Conservation (phyloP, 352 stramenopile genomes). For the Aphanomyces euteiches region DNA sequence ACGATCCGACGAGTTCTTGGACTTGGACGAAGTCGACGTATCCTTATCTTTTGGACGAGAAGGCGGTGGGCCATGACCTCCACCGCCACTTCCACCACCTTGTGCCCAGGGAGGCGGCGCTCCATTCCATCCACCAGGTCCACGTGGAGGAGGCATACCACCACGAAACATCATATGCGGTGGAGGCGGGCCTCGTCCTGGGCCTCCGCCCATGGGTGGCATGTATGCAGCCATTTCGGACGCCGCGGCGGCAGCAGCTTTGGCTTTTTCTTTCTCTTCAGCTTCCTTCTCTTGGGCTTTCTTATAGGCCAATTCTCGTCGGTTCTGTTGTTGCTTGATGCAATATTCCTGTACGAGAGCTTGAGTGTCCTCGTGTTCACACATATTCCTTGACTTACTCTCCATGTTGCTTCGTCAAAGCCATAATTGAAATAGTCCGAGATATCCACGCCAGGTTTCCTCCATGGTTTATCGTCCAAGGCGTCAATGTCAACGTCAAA, state of each 20-base stretch:
- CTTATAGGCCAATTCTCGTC: conserved; percentile 66
- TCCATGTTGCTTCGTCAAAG: conserved; percentile 87
- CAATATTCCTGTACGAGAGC: conserved; percentile 66
- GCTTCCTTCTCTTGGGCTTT: conserved; percentile 76
- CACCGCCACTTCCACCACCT: not conserved
- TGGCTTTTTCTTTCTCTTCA: conserved; percentile 27
- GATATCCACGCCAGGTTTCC: conserved; percentile 88
- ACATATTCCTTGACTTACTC: conserved; percentile 35
- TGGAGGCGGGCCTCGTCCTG: not conserved
- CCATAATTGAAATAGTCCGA: conserved; percentile 94
- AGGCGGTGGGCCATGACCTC: not conserved
- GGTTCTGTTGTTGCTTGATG: conserved; percentile 61
- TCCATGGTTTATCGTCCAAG: conserved; percentile 88
- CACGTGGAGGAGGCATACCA: not conserved
- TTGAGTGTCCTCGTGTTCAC: not conserved
- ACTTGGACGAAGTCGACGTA: not conserved
- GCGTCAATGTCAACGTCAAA: conserved; percentile 92
- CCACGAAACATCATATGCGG: conserved; percentile 17
- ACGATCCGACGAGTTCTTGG: not conserved
- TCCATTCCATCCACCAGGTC: conserved; percentile 11
- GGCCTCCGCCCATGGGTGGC: not conserved
- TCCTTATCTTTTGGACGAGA: conserved; percentile 5
- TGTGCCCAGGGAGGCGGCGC: conserved; percentile 19
- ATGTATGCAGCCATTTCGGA: conserved; percentile 9
- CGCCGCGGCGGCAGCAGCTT: conserved; percentile 10